phyloP scores from a whole-genome alignment of 257 asterid genomes.

The Rhazya stricta region DNA sequence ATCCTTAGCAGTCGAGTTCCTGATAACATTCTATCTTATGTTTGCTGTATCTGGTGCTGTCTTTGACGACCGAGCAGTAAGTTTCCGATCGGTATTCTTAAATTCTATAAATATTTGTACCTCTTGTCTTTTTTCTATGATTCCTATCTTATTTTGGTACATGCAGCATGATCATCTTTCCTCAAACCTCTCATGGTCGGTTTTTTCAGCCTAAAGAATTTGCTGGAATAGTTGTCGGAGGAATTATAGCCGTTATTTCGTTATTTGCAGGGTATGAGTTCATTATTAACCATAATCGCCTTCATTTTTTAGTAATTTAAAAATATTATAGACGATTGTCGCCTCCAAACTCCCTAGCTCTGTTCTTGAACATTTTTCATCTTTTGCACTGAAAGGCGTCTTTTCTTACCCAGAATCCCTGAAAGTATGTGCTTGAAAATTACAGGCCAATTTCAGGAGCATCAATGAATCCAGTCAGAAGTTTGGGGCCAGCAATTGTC shows the following conservation, averaged over 20 bases:
- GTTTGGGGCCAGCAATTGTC: conserved; percentile 45
- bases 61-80: conserved; percentile 33
- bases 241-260: conserved; percentile 20
- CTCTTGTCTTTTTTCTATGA: background rate
- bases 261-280: conserved; percentile 31
- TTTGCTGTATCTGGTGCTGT: conserved; percentile 32
- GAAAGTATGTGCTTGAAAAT: background rate
- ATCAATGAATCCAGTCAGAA: conserved; percentile 50
- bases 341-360: too few species aligned
- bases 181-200: background rate
- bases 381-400: too few species aligned
- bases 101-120: too few species aligned
- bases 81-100: background rate
- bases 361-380: background rate
- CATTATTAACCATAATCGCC: too few species aligned
- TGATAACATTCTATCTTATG: conserved; percentile 40
- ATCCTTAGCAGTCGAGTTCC: conserved; percentile 31
- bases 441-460: conserved; percentile 42
- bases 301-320: background rate
- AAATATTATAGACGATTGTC: too few species aligned
- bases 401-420: too few species aligned
- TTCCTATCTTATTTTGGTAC: background rate
- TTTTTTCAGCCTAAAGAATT: conserved; percentile 20
- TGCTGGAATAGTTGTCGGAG: conserved; percentile 28
- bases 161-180: background rate